Evolutionary conservation across 225 moss, liverwort and hornwort species (phyloP).

Genomic region (Asterella californica): DNA sequence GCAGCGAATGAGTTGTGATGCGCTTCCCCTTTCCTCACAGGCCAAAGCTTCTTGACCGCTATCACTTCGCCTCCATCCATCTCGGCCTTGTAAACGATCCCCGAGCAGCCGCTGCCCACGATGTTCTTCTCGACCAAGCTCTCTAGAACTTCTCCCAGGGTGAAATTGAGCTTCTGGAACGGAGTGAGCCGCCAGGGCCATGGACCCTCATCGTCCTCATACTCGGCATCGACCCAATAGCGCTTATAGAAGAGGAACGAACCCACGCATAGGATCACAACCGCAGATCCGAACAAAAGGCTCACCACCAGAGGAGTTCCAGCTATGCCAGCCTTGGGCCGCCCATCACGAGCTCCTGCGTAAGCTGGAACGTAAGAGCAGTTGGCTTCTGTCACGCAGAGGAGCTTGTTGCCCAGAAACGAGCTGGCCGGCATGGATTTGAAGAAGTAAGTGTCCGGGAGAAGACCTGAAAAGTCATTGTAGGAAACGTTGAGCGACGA

Average conservation of each 20-base stretch:
- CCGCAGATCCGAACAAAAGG: slow-evolving; percentile 52
- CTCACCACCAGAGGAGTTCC: slow-evolving; percentile 52
- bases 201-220: slow-evolving; percentile 36
- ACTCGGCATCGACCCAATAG: slow-evolving; percentile 46
- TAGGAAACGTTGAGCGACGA: slow-evolving; percentile 38
- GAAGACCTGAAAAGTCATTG: slow-evolving; percentile 41
- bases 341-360: slow-evolving; percentile 21
- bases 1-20: slow-evolving; percentile 54
- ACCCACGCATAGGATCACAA: slow-evolving; percentile 47
- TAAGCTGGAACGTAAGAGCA: slow-evolving; percentile 22
- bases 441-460: slow-evolving; percentile 50
- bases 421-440: slow-evolving; percentile 39
- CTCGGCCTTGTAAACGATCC: slow-evolving; percentile 55
- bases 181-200: slow-evolving; percentile 55
- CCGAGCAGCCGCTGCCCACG: slow-evolving; percentile 51
- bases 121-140: slow-evolving; percentile 50
- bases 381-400: slow-evolving; percentile 30
- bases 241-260: slow-evolving; percentile 54
- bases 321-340: slow-evolving; percentile 30
- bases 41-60: slow-evolving; percentile 58
- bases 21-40: slow-evolving; percentile 45
- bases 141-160: slow-evolving; percentile 47
- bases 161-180: slow-evolving; percentile 52
- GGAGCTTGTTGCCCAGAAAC: slow-evolving; percentile 39
- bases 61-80: slow-evolving; percentile 51